Conservation (phyloP, 148 eudicot genomes). For the Heliamphora exappendiculata region DNA sequence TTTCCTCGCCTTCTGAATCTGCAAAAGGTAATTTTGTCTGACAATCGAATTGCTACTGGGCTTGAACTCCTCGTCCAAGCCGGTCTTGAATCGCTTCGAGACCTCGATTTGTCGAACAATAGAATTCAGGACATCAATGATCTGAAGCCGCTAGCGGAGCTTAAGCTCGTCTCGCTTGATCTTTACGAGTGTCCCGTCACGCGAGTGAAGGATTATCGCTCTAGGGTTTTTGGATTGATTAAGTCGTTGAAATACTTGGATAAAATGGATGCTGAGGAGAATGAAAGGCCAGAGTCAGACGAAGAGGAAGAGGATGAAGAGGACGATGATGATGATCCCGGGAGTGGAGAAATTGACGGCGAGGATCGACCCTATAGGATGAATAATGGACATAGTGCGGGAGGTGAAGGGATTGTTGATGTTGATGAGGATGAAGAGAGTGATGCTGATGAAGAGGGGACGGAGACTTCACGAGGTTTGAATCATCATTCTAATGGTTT, state of each 20-base stretch:
- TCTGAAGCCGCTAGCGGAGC: constrained; percentile 56
- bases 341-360: constrained; percentile 58
- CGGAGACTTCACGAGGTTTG: constrained; percentile 33
- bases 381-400: constrained; percentile 37
- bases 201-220: constrained; percentile 77
- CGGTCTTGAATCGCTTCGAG: constrained; percentile 53
- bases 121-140: constrained; percentile 61
- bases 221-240: constrained; percentile 77
- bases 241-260: constrained; percentile 78
- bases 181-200: constrained; percentile 96
- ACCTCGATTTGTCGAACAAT: constrained; percentile 87
- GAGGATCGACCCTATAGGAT: constrained; percentile 28
- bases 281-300: constrained; percentile 71
- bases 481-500: constrained; percentile 41
- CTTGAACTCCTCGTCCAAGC: constrained; percentile 64
- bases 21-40: constrained; percentile 62
- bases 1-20: constrained; percentile 61
- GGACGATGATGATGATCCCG: constrained; percentile 55
- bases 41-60: constrained; percentile 76
- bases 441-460: constrained; percentile 79
- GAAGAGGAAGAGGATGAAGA: constrained; percentile 60
- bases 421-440: constrained; percentile 81
- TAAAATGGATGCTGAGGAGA: constrained; percentile 82
- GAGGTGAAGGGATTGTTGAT: constrained; percentile 51
- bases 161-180: constrained; percentile 74